Evolutionary conservation across 148 eudicot genomes (phyloP).

Genomic region (Fallopia convolvulus): DNA sequence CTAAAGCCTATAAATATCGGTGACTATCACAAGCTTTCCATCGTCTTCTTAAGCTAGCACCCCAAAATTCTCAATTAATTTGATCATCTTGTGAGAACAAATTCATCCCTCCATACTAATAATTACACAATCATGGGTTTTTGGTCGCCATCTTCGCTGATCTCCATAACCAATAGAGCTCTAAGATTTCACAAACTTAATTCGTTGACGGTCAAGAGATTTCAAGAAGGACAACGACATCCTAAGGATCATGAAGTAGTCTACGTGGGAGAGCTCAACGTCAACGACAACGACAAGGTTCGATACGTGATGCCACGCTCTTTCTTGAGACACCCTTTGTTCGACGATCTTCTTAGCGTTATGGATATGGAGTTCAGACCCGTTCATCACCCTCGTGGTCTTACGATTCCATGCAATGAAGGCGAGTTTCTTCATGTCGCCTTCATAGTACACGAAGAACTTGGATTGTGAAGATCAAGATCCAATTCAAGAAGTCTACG

Average conservation of each 20-base stretch:
- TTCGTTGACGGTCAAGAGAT: background rate
- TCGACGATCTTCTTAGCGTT: too few species aligned
- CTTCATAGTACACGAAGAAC: background rate
- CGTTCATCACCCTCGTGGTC: background rate
- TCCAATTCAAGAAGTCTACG: too few species aligned
- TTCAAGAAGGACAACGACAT: background rate
- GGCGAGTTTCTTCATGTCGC: background rate
- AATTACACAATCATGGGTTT: conserved; percentile 9
- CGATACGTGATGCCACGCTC: too few species aligned
- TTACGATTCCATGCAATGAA: background rate
- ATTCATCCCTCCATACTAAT: too few species aligned
- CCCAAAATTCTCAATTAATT: too few species aligned
- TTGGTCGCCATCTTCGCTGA: conserved; percentile 14
- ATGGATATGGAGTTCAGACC: too few species aligned
- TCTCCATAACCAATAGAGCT: conserved; percentile 21
- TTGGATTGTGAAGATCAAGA: background rate
- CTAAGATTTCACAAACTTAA: conserved; percentile 3
- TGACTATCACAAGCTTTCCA: conserved; percentile 2
- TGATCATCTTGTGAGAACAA: too few species aligned
- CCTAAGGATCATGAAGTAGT: too few species aligned
- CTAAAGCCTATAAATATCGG: conserved; percentile 8
- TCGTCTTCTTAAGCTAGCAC: too few species aligned
- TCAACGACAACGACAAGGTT: too few species aligned
- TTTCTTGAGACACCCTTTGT: too few species aligned
- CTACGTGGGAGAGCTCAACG: too few species aligned